Base-by-base conservation (phyloP, 768 basidiomycete species). In the Tulasnella sp. region DNA sequence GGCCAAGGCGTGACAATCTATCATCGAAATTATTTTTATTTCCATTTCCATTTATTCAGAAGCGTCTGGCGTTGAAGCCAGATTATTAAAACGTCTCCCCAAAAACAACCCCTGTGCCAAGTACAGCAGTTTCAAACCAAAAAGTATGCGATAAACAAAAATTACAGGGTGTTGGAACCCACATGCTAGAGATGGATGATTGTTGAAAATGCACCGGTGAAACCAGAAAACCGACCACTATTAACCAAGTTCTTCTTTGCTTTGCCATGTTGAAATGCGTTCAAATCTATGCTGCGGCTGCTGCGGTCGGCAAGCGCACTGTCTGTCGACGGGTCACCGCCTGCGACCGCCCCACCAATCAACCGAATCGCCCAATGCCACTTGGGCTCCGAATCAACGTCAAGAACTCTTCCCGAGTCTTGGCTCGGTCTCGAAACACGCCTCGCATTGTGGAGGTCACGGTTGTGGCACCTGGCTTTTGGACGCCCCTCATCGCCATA, bases 401-500 rank as follows among this genome's bases (percentile, higher is more conserved):
- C 80, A 96, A 90, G 86, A 96, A 96, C 84, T 99, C 98, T 85
- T 98, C 96, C 40, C 98, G 90, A 44, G 97, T 99, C 87, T 99
- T 99, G 85, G 99, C 96, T 81, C 96, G 93, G n/a, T 93, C 92
- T 79, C 98, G 90, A 89, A 99, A 99, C 83, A 95, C 98, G 20
- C 98, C 98, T 74, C 98, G 87, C 98, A 99, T 99, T 81, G 96
- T 97, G 6, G 94, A 96, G 7, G 98, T 99, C 69, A 96, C 92
- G 0, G 98, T 99, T 32, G 93, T 90, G 9, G 97, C 89, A 35
- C 98, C 98, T 2, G 97, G 97, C 85, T 99, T 99, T 85, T 99
- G 98, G 11, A 99, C 98, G 75, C 98, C 98, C 80, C 98, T 92
- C 97, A 99, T 99, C 3, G 97, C 96, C 98, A 99, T 99, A 83